Percentiles rank a stretch among this genome's conserved stretches.
These are phyloP conservation scores for Phytophthora foliorum DNA, from an alignment of 352 stramenopile species.

Conservation along the genomic window DNA sequence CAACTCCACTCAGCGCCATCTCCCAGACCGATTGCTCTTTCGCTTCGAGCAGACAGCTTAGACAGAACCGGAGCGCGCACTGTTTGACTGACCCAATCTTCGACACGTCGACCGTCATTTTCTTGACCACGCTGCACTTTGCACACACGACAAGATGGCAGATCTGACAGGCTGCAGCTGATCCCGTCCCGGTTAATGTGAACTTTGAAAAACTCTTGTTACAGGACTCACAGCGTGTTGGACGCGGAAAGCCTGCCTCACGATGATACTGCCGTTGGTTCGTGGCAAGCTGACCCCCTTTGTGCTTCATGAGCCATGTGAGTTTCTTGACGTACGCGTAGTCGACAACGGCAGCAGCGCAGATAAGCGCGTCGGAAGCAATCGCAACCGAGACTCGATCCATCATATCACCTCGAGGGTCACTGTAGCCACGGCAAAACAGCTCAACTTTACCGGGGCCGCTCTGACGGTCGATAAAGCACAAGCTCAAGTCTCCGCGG, in stretches of 20 bases:
- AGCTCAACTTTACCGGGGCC: conserved; percentile 38
- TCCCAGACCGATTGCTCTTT: conserved; percentile 59
- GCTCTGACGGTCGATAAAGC: conserved; percentile 53
- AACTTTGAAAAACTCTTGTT: conserved; percentile 36
- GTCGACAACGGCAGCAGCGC: conserved; percentile 48
- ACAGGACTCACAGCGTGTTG: conserved; percentile 39
- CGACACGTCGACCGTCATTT: conserved; percentile 62
- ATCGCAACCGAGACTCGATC: conserved; percentile 52
- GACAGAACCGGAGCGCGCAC: conserved; percentile 54
- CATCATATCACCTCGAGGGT: conserved; percentile 54
- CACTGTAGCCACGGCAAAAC: conserved; percentile 62
- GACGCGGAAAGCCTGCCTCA: background rate
- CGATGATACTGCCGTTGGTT: conserved; percentile 3
- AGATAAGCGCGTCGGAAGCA: conserved; percentile 50
- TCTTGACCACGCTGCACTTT: conserved; percentile 63
- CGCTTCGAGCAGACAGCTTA: conserved; percentile 55
- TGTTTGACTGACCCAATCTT: conserved; percentile 39
- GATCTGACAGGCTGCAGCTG: conserved; percentile 48
- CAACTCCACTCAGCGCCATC: conserved; percentile 37
- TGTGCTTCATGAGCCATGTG: conserved; percentile 55
- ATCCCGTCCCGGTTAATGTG: conserved; percentile 5
- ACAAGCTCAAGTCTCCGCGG: conserved; percentile 55
- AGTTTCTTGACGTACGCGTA: conserved; percentile 73
- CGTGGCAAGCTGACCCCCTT: conserved; percentile 1
- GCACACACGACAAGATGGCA: conserved; percentile 53